Conservation (phyloP, 2,329 filamentous ascomycete species). For the Lachnellula occidentalis region DNA sequence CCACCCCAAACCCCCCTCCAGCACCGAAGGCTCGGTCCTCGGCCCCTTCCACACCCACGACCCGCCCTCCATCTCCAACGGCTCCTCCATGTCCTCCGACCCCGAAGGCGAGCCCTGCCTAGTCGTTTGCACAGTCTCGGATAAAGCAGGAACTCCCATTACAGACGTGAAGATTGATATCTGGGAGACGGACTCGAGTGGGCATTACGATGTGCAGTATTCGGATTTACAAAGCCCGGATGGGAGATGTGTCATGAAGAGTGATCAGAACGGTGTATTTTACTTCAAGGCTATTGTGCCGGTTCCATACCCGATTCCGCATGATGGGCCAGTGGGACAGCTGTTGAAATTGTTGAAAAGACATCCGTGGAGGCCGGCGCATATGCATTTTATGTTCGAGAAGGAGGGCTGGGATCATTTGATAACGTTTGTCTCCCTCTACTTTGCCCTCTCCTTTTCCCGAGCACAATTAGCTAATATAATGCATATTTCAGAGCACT, state of each 20-base stretch:
- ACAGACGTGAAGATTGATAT: constrained; percentile 67
- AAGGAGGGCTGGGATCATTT: constrained; percentile 73
- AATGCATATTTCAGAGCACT: constrained; percentile 50
- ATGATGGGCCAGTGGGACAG: constrained; percentile 77
- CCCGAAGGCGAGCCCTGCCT: constrained; percentile 64
- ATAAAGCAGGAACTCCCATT: constrained; percentile 58
- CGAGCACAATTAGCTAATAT: background rate
- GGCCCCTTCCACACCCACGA: constrained; percentile 83
- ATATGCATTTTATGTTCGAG: constrained; percentile 87
- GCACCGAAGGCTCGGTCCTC: constrained; percentile 74
- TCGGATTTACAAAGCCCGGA: constrained; percentile 57
- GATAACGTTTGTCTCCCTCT: constrained; percentile 55
- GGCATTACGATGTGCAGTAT: constrained; percentile 79
- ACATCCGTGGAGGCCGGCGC: constrained; percentile 72
- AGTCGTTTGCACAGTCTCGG: constrained; percentile 66
- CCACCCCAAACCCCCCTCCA: constrained; percentile 66
- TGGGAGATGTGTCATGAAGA: constrained; percentile 65
- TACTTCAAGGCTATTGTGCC: constrained; percentile 84
- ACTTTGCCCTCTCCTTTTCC: background rate
- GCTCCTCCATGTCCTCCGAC: constrained; percentile 61
- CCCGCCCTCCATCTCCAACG: constrained; percentile 51
- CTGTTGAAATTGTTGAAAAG: constrained; percentile 59
- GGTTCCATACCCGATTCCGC: constrained; percentile 78
- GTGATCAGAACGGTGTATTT: constrained; percentile 67
- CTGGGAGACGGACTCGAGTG: constrained; percentile 79